Evolutionary conservation across 371 early-diverging fungal species (phyloP).

Genomic region (Mucor lusitanicus): DNA sequence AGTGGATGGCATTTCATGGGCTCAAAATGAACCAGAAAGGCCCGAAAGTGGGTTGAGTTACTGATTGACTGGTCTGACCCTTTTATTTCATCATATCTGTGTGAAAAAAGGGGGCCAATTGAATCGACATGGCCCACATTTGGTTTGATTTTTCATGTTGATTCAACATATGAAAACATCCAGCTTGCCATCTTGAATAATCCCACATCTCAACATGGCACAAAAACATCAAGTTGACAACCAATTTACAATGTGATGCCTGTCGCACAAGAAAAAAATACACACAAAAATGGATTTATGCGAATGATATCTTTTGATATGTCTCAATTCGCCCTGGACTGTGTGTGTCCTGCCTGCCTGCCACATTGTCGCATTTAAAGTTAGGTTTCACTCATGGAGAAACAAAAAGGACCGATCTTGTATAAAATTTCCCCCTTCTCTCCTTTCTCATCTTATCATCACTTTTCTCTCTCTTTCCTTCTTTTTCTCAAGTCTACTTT

Average conservation of each 20-base stretch:
- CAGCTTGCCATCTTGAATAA: background rate
- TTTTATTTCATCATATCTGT: background rate
- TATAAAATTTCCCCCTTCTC: background rate
- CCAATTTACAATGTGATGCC: background rate
- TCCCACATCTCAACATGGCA: background rate
- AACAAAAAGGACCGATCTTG: conserved; percentile 5
- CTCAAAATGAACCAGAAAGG: background rate
- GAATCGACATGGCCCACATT: background rate
- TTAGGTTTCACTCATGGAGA: conserved; percentile 17
- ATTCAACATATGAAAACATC: background rate
- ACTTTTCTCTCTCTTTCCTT: conserved; percentile 3
- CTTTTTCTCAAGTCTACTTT: background rate
- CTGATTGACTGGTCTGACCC: background rate
- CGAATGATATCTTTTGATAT: conserved; percentile 81
- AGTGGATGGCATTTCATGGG: background rate
- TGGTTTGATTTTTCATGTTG: background rate
- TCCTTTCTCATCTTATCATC: background rate
- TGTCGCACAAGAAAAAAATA: background rate
- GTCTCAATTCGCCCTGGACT: conserved; percentile 34
- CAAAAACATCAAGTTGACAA: background rate
- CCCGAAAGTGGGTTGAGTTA: background rate
- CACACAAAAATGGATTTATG: conserved; percentile 65
- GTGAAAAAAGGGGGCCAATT: background rate
- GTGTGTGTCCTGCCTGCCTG: background rate
- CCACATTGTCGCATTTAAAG: conserved; percentile 10